These are phyloP conservation scores for Penicillium herquei DNA, from an alignment of 495 filamentous ascomycete genomes.

Conservation along the genomic window DNA sequence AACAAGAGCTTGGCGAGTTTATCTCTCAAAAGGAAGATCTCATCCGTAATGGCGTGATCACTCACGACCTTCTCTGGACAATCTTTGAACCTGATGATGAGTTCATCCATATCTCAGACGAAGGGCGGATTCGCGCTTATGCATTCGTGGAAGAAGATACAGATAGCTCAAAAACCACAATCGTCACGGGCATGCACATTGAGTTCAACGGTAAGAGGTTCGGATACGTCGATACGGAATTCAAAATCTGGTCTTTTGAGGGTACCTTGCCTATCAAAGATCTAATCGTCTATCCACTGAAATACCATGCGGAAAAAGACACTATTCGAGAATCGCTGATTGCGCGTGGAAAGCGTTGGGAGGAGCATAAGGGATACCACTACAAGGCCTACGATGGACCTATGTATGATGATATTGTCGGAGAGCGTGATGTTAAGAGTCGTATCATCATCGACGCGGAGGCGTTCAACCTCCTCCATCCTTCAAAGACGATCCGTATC, in stretches of 20 bases:
- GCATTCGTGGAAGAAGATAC: slow-evolving; percentile 25
- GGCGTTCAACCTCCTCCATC: slow-evolving; percentile 38
- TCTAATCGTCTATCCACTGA: slow-evolving; percentile 56
- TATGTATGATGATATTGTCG: slow-evolving; percentile 24
- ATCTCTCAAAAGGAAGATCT: slow-evolving; percentile 59
- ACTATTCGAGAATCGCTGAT: slow-evolving; percentile 30
- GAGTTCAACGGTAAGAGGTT: slow-evolving; percentile 62
- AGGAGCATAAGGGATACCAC: slow-evolving; percentile 56
- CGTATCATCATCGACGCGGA: slow-evolving; percentile 56
- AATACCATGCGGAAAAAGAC: slow-evolving; percentile 47
- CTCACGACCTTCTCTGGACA: slow-evolving; percentile 56
- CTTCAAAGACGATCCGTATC: slow-evolving; percentile 24
- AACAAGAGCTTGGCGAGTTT: slow-evolving; percentile 56
- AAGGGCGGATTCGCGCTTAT: slow-evolving; percentile 38
- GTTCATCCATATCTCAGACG: slow-evolving; percentile 35
- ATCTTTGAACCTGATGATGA: slow-evolving; percentile 50
- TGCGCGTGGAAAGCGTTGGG: slow-evolving; percentile 49
- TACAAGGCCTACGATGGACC: slow-evolving; percentile 61
- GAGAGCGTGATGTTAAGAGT: slow-evolving; percentile 47
- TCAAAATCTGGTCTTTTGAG: slow-evolving; percentile 48
- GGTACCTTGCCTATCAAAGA: slow-evolving; percentile 57
- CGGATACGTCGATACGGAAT: slow-evolving; percentile 41
- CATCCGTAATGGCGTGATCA: slow-evolving; percentile 56
- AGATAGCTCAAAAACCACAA: slow-evolving; percentile 16
- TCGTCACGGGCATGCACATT: slow-evolving; percentile 44